phyloP scores from a whole-genome alignment of 257 asterid species.

The Craterostigma plantagineum region DNA sequence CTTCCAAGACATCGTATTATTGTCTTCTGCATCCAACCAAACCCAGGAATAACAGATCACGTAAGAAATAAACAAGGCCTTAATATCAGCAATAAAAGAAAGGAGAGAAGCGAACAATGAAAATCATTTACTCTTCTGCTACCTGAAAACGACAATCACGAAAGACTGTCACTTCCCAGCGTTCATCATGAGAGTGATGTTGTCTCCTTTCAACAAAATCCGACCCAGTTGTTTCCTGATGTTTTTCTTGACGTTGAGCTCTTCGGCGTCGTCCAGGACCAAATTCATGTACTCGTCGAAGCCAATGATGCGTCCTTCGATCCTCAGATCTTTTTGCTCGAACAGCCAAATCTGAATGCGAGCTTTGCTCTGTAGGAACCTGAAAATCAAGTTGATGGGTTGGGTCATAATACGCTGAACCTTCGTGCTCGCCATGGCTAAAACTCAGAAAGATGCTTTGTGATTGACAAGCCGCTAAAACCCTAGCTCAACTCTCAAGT shows the following conservation, averaged over 20 bases:
- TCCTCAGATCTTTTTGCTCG: constrained; percentile 54
- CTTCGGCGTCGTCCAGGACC: constrained; percentile 47
- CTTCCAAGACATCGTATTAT: no score
- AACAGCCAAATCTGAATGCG: constrained; percentile 63
- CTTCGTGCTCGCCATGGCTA: constrained; percentile 42
- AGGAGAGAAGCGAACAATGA: no score
- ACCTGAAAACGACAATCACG: background rate
- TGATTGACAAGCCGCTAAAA: background rate
- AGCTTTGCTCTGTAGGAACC: constrained; percentile 53
- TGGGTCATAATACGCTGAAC: constrained; percentile 46
- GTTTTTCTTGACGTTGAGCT: constrained; percentile 36
- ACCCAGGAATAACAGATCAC: no score
- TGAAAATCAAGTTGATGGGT: constrained; percentile 43
- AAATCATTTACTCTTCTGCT: no score
- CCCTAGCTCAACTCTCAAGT: background rate
- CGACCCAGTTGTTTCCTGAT: constrained; percentile 34
- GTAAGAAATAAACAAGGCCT: no score
- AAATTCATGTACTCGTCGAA: constrained; percentile 51
- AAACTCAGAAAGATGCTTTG: constrained; percentile 7
- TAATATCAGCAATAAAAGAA: no score
- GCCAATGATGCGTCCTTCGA: constrained; percentile 48
- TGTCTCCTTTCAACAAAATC: constrained; percentile 49
- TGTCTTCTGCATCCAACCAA: no score
- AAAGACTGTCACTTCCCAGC: constrained; percentile 17
- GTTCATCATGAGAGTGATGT: constrained; percentile 53